A percentile compares a stretch with the other conserved stretches of the same genome.
phyloP scores from a whole-genome alignment of 768 basidiomycete species.

The Naganishia onofrii region DNA sequence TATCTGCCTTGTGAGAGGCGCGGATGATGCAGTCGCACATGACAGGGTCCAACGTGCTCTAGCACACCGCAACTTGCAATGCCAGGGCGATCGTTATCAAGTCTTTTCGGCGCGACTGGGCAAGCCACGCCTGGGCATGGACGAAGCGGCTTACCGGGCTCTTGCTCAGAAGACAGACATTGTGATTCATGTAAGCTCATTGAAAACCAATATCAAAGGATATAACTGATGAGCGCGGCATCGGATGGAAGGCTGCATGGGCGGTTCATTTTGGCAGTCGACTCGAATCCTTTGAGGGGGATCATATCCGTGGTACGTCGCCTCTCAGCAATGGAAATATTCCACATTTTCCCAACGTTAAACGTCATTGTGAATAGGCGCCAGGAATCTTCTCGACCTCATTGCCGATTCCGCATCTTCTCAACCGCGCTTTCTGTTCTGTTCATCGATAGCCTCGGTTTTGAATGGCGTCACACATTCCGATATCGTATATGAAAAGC shows the following conservation, averaged over 20 bases:
- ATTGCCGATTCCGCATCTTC: slow-evolving; percentile 25
- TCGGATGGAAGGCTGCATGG: slow-evolving; percentile 45
- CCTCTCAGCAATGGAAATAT: neutral
- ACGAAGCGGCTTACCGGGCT: slow-evolving; percentile 24
- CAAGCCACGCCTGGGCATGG: slow-evolving; percentile 36
- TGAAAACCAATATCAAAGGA: neutral
- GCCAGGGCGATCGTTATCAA: slow-evolving; percentile 9
- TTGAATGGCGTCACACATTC: slow-evolving; percentile 25
- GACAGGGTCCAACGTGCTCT: slow-evolving; percentile 31
- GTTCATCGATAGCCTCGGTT: slow-evolving; percentile 50
- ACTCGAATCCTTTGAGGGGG: slow-evolving; percentile 43
- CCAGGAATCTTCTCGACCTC: slow-evolving; percentile 37
- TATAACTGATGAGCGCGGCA: neutral
- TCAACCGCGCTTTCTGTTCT: slow-evolving; percentile 41
- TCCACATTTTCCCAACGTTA: neutral
- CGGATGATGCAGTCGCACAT: slow-evolving; percentile 32
- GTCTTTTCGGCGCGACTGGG: slow-evolving; percentile 34
- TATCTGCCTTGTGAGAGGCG: slow-evolving; percentile 47
- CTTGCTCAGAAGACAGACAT: slow-evolving; percentile 32
- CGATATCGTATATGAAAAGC: slow-evolving; percentile 34
- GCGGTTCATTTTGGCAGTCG: slow-evolving; percentile 48
- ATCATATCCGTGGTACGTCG: slow-evolving; percentile 42
- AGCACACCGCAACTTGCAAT: slow-evolving; percentile 16
- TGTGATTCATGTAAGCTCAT: slow-evolving; percentile 42
- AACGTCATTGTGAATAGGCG: slow-evolving; percentile 28